Base-by-base conservation (phyloP, 2,329 filamentous ascomycete genomes). In the Phyllosticta paracitricarpa region DNA sequence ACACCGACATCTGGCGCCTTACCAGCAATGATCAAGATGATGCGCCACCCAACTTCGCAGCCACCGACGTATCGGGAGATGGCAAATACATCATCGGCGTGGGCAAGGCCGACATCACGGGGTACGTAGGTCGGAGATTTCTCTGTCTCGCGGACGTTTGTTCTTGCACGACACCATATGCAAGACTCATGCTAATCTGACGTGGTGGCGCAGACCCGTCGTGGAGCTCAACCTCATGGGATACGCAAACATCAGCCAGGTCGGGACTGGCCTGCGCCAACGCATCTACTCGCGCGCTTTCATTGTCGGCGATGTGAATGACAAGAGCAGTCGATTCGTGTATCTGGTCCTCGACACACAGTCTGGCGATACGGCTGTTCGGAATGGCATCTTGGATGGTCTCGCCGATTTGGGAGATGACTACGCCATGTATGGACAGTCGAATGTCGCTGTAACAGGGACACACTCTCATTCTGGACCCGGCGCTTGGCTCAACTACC, bases 391-490 rank as follows among this genome's bases (percentile, higher is more conserved):
- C 55, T 75, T 97, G 10, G 82, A 93, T 60, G 89, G 84, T 1
- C 78, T 97, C 8, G 77, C 80, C 51, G 79, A 77, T 0, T 76
- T 96, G 7, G 93, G 92, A 0, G 73, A 79, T 17, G 86, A 88
- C 2, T 96, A 92, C 71, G 78, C 82, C 1, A 76, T 87, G 28
- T 97, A 97, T 73, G 84, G 81, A 55, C 83, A 89, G 68, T 82
- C 89, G 67, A 97, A 96, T 69, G 77, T 97, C 40, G 93, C 93
- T 35, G 83, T 97, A 24, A 96, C 91, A 0, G 93, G 92, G 59
- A 97, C 93, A 0, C 93, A 97, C 73, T 94, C 89, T 26, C 93
- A 97, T 75, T 87, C 91, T 25, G 93, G 92, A 0, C 92, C 93
- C 0, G 93, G 89, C 2, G 93, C 89, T 5, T 97, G 91, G 91